A percentile compares a stretch with the other conserved stretches of the same genome.
Conservation (phyloP, 2,329 filamentous ascomycete species). For the Penicillium sp. region DNA sequence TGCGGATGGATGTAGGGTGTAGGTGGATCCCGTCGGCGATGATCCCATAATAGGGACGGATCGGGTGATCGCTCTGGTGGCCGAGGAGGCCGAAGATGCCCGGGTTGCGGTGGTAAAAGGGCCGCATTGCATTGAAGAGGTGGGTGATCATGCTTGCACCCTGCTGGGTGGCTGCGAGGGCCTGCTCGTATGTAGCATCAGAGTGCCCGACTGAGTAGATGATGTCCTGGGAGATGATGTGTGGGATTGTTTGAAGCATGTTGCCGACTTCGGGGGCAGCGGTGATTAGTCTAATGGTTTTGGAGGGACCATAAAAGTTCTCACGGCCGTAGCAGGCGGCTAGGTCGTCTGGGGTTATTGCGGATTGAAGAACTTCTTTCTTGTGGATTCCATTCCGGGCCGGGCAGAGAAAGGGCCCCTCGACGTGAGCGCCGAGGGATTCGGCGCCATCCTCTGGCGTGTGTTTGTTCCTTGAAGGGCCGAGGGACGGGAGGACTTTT, state of each 20-base stretch:
- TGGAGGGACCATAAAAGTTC: conserved; percentile 58
- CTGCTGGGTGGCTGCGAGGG: conserved; percentile 69
- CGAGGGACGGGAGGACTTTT: conserved; percentile 76
- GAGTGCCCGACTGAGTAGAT: conserved; percentile 84
- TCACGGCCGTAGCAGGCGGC: conserved; percentile 63
- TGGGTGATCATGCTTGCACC: conserved; percentile 91
- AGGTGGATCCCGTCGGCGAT: conserved; percentile 91
- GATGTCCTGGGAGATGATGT: conserved; percentile 69
- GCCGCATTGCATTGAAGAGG: conserved; percentile 92
- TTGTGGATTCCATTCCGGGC: conserved; percentile 89
- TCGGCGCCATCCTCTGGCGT: conserved; percentile 73
- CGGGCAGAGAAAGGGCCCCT: conserved; percentile 85
- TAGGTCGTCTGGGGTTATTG: conserved; percentile 65
- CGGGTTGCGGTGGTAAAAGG: conserved; percentile 87
- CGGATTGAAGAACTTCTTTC: conserved; percentile 69
- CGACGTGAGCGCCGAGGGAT: conserved; percentile 86
- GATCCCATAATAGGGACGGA: conserved; percentile 78
- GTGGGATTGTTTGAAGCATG: conserved; percentile 71
- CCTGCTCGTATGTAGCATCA: conserved; percentile 84
- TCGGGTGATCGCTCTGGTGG: conserved; percentile 54
- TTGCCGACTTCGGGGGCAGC: conserved; percentile 80
- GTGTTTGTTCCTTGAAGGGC: conserved; percentile 68
- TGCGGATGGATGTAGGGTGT: conserved; percentile 85
- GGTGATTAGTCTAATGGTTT: conserved; percentile 76
- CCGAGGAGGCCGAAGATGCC: conserved; percentile 88